These are phyloP conservation scores for Vaccinium vitisidaea DNA, from an alignment of 148 eudicot genomes.

Conservation along the genomic window DNA sequence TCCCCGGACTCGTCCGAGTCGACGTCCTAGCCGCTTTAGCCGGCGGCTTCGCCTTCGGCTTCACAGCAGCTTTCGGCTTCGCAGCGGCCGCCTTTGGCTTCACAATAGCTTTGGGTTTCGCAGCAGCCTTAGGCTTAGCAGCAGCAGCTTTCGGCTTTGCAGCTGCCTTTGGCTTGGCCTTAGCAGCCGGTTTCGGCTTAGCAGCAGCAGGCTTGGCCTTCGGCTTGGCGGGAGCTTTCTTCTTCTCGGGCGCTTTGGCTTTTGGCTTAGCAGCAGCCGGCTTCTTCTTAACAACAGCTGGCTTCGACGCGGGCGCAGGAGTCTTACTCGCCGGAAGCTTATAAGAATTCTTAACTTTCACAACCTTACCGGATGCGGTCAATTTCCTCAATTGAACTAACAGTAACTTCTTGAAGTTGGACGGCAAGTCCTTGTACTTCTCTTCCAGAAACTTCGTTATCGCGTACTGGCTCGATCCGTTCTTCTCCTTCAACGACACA, in stretches of 20 bases:
- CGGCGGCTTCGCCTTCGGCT: slow-evolving; percentile 36
- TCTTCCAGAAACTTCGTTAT: slow-evolving; percentile 57
- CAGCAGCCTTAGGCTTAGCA: slow-evolving; percentile 29
- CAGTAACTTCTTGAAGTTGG: slow-evolving; percentile 55
- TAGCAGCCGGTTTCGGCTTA: slow-evolving; percentile 18
- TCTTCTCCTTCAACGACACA: slow-evolving; percentile 56
- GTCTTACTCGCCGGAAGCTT: slow-evolving; percentile 40
- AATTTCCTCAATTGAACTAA: slow-evolving; percentile 36
- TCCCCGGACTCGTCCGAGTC: slow-evolving; percentile 43
- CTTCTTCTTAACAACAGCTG: slow-evolving; percentile 27
- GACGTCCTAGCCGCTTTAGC: slow-evolving; percentile 59
- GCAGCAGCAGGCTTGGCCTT: slow-evolving; percentile 13
- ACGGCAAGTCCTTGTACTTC: slow-evolving; percentile 51
- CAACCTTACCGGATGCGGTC: slow-evolving; percentile 35
- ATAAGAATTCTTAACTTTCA: slow-evolving; percentile 48
- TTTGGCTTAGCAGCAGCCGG: slow-evolving; percentile 17
- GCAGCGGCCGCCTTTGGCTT: slow-evolving; percentile 13
- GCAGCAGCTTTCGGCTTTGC: slow-evolving; percentile 29
- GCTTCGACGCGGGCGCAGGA: slow-evolving; percentile 20
- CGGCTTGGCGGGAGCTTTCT: slow-evolving; percentile 28
- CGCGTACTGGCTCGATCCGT: slow-evolving; percentile 67
- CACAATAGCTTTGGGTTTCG: slow-evolving; percentile 24
- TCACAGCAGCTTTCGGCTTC: slow-evolving; percentile 30
- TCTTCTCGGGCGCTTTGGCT: slow-evolving; percentile 24
- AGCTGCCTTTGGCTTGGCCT: slow-evolving; percentile 26